These are phyloP conservation scores for Lasiosphaeriaceae sp. DNA, from an alignment of 495 filamentous ascomycete species.

Conservation along the genomic window DNA sequence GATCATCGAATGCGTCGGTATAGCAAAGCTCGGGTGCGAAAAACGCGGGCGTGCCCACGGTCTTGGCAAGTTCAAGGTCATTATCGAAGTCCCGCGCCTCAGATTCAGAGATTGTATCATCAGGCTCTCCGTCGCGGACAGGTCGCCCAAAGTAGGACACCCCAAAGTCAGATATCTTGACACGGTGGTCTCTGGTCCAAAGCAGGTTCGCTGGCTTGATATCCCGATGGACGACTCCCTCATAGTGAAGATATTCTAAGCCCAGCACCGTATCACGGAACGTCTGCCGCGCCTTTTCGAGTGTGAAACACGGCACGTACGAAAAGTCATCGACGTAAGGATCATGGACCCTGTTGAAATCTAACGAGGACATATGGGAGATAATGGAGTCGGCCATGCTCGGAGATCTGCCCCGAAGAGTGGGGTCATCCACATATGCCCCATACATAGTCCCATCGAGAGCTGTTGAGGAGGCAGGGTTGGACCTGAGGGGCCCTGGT, in stretches of 20 bases:
- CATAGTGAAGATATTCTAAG: conserved; percentile 92
- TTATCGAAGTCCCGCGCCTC: conserved; percentile 83
- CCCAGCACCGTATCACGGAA: conserved; percentile 94
- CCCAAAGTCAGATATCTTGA: conserved; percentile 99
- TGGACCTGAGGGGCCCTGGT: conserved; percentile 38
- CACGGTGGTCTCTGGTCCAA: conserved; percentile 75
- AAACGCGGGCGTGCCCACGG: conserved; percentile 94
- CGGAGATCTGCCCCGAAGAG: conserved; percentile 51
- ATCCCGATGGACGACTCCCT: conserved; percentile 95
- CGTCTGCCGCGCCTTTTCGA: conserved; percentile 76
- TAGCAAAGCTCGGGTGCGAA: conserved; percentile 98
- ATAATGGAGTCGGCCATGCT: conserved; percentile 60
- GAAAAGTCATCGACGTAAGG: conserved; percentile 77
- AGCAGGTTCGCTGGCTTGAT: conserved; percentile 99
- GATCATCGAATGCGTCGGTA: conserved; percentile 51
- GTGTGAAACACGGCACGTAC: conserved; percentile 86
- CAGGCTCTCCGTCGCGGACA: conserved; percentile 68
- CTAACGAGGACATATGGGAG: conserved; percentile 56
- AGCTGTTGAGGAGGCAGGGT: conserved; percentile 50
- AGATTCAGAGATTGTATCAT: conserved; percentile 76
- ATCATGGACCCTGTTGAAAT: conserved; percentile 49
- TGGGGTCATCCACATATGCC: conserved; percentile 56
- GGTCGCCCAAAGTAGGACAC: conserved; percentile 93
- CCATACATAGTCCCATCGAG: conserved; percentile 77
- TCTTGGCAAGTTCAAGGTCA: conserved; percentile 92